Percentiles rank a stretch among this genome's conserved stretches.
These are phyloP conservation scores for Adansonia gregorii DNA, from an alignment of 441 rosid genomes.

Conservation along the genomic window DNA sequence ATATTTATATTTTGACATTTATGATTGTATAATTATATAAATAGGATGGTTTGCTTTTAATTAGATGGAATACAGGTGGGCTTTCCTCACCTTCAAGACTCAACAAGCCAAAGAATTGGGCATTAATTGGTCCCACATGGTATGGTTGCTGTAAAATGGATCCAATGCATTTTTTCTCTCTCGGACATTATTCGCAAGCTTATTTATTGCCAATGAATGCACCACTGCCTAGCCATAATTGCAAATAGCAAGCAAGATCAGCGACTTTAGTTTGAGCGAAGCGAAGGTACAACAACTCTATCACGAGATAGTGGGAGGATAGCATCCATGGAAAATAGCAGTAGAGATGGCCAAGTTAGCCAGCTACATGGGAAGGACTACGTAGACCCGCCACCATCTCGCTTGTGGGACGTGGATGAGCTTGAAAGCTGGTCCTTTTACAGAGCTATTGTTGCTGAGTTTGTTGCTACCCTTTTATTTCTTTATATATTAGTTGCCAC, in stretches of 20 bases:
- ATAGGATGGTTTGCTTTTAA: background rate
- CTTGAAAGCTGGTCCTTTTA: conserved; percentile 45
- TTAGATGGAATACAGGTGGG: background rate
- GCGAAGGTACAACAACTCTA: no score
- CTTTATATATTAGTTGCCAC: conserved; percentile 42
- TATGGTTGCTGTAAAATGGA: background rate
- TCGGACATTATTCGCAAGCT: background rate
- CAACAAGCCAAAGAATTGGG: background rate
- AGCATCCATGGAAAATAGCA: background rate
- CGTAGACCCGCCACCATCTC: conserved; percentile 48
- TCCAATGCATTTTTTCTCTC: background rate
- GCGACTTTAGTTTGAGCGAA: no score
- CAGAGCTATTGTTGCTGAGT: conserved; percentile 48
- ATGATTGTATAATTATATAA: no score
- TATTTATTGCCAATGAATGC: background rate
- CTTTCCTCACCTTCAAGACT: no score
- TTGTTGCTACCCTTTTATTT: conserved; percentile 47
- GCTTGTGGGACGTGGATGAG: conserved; percentile 34
- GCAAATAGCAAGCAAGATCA: background rate
- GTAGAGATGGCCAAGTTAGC: conserved; percentile 19
- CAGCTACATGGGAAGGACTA: conserved; percentile 35
- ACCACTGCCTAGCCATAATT: conserved; percentile 4
- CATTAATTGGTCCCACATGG: background rate
- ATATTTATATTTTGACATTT: no score
- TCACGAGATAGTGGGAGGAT: no score